A percentile compares a stretch with the other conserved stretches of the same genome.
Conservation (phyloP, 768 basidiomycete species). For the Exidia glandulosa region DNA sequence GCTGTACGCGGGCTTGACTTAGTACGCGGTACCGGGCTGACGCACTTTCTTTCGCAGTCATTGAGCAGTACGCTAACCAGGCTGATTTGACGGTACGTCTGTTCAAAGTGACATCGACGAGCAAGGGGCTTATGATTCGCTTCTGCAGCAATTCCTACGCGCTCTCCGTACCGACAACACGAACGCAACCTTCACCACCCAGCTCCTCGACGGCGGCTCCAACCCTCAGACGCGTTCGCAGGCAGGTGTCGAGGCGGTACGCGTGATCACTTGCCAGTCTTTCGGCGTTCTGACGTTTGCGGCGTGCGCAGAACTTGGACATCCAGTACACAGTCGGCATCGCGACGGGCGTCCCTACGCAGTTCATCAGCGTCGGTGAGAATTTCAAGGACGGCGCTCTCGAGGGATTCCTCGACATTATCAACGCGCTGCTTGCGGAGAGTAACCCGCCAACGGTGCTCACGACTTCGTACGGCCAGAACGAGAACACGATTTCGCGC, state of each 20-base stretch:
- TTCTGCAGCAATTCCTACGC: neutral
- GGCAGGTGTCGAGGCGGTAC: slow-evolving; percentile 7
- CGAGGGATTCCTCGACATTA: slow-evolving; percentile 6
- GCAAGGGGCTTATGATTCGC: neutral
- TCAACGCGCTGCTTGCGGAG: slow-evolving; percentile 10
- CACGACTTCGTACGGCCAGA: slow-evolving; percentile 23
- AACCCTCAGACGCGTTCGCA: slow-evolving; percentile 6
- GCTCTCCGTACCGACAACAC: slow-evolving; percentile 10
- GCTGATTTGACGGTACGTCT: slow-evolving; percentile 13
- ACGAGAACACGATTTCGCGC: slow-evolving; percentile 17
- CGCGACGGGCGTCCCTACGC: slow-evolving; percentile 23
- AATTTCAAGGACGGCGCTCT: slow-evolving; percentile 15
- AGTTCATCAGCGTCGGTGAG: slow-evolving; percentile 24
- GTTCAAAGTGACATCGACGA: neutral
- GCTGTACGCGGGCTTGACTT: neutral
- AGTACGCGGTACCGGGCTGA: neutral
- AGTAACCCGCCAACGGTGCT: slow-evolving; percentile 11
- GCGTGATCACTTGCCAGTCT: neutral
- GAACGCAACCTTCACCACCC: slow-evolving; percentile 10
- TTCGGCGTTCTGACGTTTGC: neutral
- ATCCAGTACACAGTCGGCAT: slow-evolving; percentile 28
- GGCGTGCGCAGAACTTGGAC: slow-evolving; percentile 15
- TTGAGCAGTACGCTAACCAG: slow-evolving; percentile 20
- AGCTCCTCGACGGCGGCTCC: slow-evolving; percentile 11
- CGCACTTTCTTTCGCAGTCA: no score